Conservation (phyloP, 148 eudicot species). For the Persicaria tinctoria region DNA sequence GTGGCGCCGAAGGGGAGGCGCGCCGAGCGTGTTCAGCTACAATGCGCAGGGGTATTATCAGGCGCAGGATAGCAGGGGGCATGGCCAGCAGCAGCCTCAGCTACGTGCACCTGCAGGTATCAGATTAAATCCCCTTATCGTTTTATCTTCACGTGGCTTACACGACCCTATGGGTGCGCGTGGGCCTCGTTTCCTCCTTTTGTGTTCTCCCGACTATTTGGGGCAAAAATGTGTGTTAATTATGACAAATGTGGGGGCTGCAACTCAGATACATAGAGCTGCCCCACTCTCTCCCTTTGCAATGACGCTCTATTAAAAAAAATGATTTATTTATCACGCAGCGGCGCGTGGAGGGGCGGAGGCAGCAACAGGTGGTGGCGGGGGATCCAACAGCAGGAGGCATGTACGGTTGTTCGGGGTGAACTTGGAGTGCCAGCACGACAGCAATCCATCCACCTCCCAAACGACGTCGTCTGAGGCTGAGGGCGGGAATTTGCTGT, state of each 20-base stretch:
- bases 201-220: not conserved
- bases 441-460: slow-evolving; percentile 16
- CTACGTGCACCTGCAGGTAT: not conserved
- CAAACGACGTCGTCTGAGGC: slow-evolving; percentile 30
- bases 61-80: slow-evolving; percentile 6
- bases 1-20: slow-evolving; percentile 31
- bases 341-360: slow-evolving; percentile 14
- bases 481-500: not conserved
- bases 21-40: not conserved
- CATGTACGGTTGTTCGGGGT: slow-evolving; percentile 67
- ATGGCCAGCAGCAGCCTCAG: not conserved
- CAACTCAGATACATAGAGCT: not conserved
- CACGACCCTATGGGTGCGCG: not conserved
- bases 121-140: not conserved
- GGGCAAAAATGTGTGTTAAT: not conserved
- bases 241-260: not conserved
- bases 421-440: slow-evolving; percentile 57
- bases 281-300: slow-evolving; percentile 29
- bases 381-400: slow-evolving; percentile 19
- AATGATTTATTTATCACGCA: not conserved
- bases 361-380: slow-evolving; percentile 12
- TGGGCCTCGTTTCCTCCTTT: not conserved
- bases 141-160: not conserved
- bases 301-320: slow-evolving; percentile 5
- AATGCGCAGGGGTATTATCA: slow-evolving; percentile 1